phyloP scores from a whole-genome alignment of 805 yeast species.

The Scheffersomyces lignosus region DNA sequence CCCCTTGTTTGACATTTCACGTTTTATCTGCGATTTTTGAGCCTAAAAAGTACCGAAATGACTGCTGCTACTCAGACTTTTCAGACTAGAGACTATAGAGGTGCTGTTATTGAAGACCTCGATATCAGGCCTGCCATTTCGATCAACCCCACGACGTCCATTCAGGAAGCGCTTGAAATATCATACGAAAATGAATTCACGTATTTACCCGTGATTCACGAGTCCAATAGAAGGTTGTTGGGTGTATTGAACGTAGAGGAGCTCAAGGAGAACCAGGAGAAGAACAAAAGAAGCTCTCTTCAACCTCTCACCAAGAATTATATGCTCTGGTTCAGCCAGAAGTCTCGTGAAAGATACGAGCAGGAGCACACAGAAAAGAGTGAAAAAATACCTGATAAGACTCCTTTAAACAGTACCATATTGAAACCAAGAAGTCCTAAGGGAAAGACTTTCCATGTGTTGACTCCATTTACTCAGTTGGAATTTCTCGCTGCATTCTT shows the following conservation, averaged over 20 bases:
- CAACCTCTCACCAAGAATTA: constrained; percentile 31
- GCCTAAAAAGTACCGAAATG: too few species aligned
- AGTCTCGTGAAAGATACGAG: constrained; percentile 33
- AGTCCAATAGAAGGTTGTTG: constrained; percentile 43
- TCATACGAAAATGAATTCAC: constrained; percentile 58
- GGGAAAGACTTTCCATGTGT: constrained; percentile 38
- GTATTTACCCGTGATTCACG: constrained; percentile 53
- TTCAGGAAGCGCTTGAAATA: constrained; percentile 52
- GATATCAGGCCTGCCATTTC: constrained; percentile 59
- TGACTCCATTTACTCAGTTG: constrained; percentile 56
- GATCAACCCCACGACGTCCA: constrained; percentile 47
- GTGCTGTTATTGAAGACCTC: constrained; percentile 60
- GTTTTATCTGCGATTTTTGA: too few species aligned
- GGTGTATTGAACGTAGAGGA: constrained; percentile 50
- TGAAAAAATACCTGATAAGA: constrained; percentile 1
- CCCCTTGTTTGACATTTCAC: too few species aligned
- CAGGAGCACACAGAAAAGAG: constrained; percentile 13
- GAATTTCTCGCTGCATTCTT: constrained; percentile 55
- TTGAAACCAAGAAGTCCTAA: constrained; percentile 27
- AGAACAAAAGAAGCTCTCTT: constrained; percentile 20
- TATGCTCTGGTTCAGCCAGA: constrained; percentile 46
- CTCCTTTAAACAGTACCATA: constrained; percentile 32
- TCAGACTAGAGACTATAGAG: constrained; percentile 40
- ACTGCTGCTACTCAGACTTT: constrained; percentile 10
- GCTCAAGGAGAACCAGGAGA: constrained; percentile 31